Base-by-base conservation (phyloP, 208 protist species). In the Crithidia fasciculata region DNA sequence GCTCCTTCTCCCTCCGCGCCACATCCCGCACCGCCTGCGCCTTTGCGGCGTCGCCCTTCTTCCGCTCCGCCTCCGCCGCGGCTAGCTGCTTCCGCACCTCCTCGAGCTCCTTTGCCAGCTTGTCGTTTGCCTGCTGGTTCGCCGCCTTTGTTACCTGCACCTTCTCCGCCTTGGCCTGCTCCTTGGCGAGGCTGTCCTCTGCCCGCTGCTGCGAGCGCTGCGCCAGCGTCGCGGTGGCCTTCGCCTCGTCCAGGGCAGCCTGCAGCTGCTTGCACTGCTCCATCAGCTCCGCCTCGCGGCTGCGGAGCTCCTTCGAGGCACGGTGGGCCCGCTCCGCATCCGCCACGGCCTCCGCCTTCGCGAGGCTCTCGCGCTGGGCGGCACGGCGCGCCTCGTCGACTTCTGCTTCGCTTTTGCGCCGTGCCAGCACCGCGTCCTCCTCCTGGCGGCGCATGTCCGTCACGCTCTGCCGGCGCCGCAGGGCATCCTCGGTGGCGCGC, bases 401-500 rank as follows among this genome's bases (percentile, higher is more conserved):
- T n/a, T 53, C 68, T 16, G 59, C 70, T 36, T 78, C 76, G 47
- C 60, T 76, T 53, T 80, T 79, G 36, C 40, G 76, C 18, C 75
- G 69, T 7, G 69, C 73, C 4, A 67, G 40, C 49, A 75, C 58
- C 7, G 68, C 43, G 47, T 88, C 78, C 54, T 80, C 81, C 54
- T 71, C 82, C 62, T 65, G 69, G 19, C 75, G 76, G 39, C 70
- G 61, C 18, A 82, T 44, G 39, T 69, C 73, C 13, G 63, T 53
- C 45, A 69, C 19, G 62, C 58, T 73, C 58, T 80, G 71, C 36
- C 79, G 76, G 64, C 83, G 60, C 18, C 73, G 76, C 59, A 85
- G 37, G 10, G 75, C 74, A 39, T 85, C 82, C 69, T 91, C 78
- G 0, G 76, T 72, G 40, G 73, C 80, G 16, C 75, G 78, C 70